phyloP scores from a whole-genome alignment of 768 basidiomycete species.

The Tylopilus felleus region DNA sequence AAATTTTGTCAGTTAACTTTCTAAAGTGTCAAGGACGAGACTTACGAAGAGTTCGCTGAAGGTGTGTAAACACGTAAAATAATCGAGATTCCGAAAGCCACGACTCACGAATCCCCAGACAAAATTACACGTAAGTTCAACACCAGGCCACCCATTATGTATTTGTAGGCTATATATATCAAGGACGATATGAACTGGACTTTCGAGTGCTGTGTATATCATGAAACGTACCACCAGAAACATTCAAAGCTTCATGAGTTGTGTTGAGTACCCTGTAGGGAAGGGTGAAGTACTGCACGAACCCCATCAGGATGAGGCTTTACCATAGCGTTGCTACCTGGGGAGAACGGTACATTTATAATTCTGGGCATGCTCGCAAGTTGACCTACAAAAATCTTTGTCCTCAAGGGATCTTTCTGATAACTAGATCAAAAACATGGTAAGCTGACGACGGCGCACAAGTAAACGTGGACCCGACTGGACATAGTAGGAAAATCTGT shows the following conservation, averaged over 20 bases:
- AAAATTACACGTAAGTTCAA: neutral
- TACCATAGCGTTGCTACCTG: slow-evolving; percentile 7
- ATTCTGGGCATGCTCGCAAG: neutral
- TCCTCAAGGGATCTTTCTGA: neutral
- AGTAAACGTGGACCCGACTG: neutral
- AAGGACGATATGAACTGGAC: neutral
- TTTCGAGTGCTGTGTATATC: neutral
- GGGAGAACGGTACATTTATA: neutral
- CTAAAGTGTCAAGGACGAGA: neutral
- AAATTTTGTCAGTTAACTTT: neutral
- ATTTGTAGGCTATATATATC: slow-evolving; percentile 8
- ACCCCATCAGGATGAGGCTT: neutral
- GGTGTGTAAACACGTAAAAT: too few species aligned
- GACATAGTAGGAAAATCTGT: slow-evolving; percentile 9
- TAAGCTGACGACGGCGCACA: neutral
- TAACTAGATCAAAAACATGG: neutral
- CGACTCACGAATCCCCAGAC: neutral
- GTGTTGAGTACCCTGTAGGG: neutral
- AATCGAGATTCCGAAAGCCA: neutral
- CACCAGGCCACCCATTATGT: neutral
- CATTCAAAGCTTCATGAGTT: slow-evolving; percentile 1
- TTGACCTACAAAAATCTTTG: slow-evolving; percentile 8
- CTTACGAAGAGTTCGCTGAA: slow-evolving; percentile 8
- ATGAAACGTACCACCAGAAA: slow-evolving; percentile 1
- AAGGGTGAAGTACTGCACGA: neutral